phyloP scores from a whole-genome alignment of 495 filamentous ascomycete genomes.

The Trichocladium antarcticum region DNA sequence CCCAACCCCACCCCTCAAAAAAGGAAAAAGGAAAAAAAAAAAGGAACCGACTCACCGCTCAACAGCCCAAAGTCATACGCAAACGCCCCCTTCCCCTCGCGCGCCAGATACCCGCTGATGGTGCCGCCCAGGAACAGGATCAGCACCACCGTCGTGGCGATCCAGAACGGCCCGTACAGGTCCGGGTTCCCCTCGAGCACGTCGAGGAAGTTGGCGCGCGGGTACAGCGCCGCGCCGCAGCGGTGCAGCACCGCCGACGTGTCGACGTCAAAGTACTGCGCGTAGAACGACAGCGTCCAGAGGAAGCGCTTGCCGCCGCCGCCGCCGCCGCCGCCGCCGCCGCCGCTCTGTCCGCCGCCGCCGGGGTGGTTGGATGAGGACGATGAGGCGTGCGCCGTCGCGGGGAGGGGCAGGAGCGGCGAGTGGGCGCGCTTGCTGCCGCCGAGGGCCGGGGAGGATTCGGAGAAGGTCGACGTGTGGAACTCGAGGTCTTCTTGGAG shows the following conservation, averaged over 20 bases:
- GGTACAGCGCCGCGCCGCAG: conserved; percentile 74
- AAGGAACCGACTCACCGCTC: conserved; percentile 39
- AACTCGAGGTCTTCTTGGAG: conserved; percentile 98
- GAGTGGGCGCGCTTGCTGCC: conserved; percentile 25
- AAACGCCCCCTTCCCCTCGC: conserved; percentile 32
- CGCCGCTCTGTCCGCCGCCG: conserved; percentile 18
- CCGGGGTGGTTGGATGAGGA: no score
- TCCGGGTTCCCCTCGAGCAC: conserved; percentile 96
- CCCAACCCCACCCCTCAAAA: neutral
- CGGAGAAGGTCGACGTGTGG: conserved; percentile 62
- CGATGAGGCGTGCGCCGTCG: conserved; percentile 27
- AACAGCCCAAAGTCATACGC: conserved; percentile 84
- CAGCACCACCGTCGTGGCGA: conserved; percentile 92
- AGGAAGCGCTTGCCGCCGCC: conserved; percentile 65
- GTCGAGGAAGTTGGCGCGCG: conserved; percentile 87
- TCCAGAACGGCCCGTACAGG: conserved; percentile 92
- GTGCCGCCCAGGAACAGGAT: conserved; percentile 93
- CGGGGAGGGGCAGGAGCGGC: conserved; percentile 52
- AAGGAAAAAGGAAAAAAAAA: neutral
- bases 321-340: conserved; percentile 29
- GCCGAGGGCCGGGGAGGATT: conserved; percentile 43
- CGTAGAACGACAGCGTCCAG: conserved; percentile 88
- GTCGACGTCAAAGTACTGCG: conserved; percentile 96
- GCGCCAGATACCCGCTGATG: conserved; percentile 74
- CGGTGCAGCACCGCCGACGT: conserved; percentile 75